Conservation (phyloP, 2,329 filamentous ascomycete species). For the Fusarium poae region DNA sequence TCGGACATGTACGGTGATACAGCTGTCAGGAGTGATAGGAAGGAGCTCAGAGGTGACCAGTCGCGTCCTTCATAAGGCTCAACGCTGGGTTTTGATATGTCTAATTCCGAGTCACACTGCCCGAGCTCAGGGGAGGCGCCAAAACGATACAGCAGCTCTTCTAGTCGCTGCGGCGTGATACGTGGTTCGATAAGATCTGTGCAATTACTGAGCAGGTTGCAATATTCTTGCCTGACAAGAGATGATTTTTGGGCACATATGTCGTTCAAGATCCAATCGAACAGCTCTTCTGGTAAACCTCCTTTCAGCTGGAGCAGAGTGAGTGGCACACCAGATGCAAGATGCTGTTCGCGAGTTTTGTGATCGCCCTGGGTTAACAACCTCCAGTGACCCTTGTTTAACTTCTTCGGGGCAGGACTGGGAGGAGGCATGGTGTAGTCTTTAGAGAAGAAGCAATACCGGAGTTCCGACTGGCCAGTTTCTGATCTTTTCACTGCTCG, state of each 20-base stretch:
- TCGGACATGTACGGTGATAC: conserved; percentile 55
- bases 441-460: conserved; percentile 66
- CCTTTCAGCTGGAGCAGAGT: conserved; percentile 57
- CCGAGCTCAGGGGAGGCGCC: conserved; percentile 66
- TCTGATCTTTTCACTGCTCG: conserved; percentile 66
- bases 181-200: conserved; percentile 59
- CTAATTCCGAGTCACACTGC: conserved; percentile 42
- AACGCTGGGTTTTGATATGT: conserved; percentile 37
- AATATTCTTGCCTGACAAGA: conserved; percentile 71
- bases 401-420: conserved; percentile 49
- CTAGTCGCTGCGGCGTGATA: conserved; percentile 60
- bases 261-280: conserved; percentile 75
- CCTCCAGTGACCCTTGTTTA: conserved; percentile 59
- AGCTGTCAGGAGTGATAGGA: conserved; percentile 58
- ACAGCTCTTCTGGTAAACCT: conserved; percentile 71
- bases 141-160: conserved; percentile 68
- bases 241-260: conserved; percentile 67
- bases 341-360: conserved; percentile 66
- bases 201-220: conserved; percentile 64
- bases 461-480: conserved; percentile 51
- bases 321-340: conserved; percentile 73
- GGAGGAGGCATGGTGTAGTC: conserved; percentile 48
- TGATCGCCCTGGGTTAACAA: conserved; percentile 61
- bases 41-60: conserved; percentile 61
- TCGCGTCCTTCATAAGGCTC: conserved; percentile 56